These are phyloP conservation scores for Zygoascus meyerae DNA, from an alignment of 1,139 yeast species.

Conservation along the genomic window DNA sequence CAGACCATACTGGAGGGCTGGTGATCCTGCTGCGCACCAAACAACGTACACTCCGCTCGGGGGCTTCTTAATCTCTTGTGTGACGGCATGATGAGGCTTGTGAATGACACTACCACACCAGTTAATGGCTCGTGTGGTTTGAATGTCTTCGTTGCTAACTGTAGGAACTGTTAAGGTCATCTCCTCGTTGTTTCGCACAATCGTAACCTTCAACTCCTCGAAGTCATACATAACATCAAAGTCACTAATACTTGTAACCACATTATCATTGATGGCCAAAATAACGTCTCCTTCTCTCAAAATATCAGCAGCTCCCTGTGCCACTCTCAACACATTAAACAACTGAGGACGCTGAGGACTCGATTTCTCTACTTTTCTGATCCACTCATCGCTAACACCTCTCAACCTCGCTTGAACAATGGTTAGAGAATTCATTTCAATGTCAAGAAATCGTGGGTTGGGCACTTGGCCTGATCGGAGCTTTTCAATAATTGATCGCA, in stretches of 20 bases:
- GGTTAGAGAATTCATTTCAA: conserved; percentile 66
- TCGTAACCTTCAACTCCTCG: conserved; percentile 46
- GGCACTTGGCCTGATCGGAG: conserved; percentile 52
- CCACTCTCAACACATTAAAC: conserved; percentile 63
- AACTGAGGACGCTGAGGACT: conserved; percentile 64
- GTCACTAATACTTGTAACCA: conserved; percentile 64
- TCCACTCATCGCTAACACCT: conserved; percentile 85
- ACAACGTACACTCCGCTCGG: conserved; percentile 84
- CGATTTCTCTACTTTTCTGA: conserved; percentile 53
- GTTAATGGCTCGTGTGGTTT: conserved; percentile 60
- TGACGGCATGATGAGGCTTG: conserved; percentile 62
- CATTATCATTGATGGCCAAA: conserved; percentile 57
- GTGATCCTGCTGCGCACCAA: conserved; percentile 69
- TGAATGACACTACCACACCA: conserved; percentile 81
- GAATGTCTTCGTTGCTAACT: conserved; percentile 47
- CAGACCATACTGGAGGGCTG: conserved; percentile 79
- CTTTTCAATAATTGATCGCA: conserved; percentile 50
- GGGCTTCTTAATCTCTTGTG: conserved; percentile 76
- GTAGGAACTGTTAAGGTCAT: conserved; percentile 60
- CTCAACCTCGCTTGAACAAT: conserved; percentile 74
- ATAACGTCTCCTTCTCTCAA: conserved; percentile 62
- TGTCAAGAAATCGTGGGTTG: conserved; percentile 61
- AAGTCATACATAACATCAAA: conserved; percentile 49
- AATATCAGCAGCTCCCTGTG: conserved; percentile 45
- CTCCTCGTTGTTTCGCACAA: conserved; percentile 57